These are phyloP conservation scores for Vaccinium corymbosum DNA, from an alignment of 148 eudicot genomes.

Conservation along the genomic window DNA sequence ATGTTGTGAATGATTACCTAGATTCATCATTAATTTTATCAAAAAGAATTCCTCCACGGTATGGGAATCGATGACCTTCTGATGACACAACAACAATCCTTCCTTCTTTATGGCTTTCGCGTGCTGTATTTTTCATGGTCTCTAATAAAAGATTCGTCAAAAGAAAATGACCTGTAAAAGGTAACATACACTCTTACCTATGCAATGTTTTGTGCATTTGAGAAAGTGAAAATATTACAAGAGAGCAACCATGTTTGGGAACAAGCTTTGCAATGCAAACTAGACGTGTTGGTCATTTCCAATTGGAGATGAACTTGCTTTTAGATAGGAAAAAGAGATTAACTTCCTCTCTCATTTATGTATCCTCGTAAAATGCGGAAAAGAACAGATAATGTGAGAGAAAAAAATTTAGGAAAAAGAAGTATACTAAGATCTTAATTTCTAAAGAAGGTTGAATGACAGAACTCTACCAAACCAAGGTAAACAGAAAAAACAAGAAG, in stretches of 20 bases:
- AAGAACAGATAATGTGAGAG: no score
- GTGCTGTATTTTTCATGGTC: conserved; percentile 66
- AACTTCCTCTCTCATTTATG: no score
- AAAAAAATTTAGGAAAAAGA: no score
- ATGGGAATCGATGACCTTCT: conserved; percentile 54
- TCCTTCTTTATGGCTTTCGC: conserved; percentile 62
- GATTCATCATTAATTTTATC: conserved; percentile 27
- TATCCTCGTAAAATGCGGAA: no score
- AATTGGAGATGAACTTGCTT: no score
- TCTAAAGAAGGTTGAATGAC: no score
- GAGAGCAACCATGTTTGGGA: background rate
- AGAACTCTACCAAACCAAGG: no score
- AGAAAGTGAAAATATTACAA: background rate
- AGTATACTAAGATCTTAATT: no score
- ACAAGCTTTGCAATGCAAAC: background rate
- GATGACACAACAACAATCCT: conserved; percentile 79
- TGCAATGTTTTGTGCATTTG: background rate
- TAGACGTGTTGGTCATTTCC: no score
- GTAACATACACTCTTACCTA: background rate
- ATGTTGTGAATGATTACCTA: conserved; percentile 29
- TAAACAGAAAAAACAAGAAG: no score
- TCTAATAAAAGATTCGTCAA: conserved; percentile 76
- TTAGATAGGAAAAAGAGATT: no score
- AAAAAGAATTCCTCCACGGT: conserved; percentile 24
- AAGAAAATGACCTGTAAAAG: conserved; percentile 66